Percentiles rank a stretch among this genome's conserved stretches.
Evolutionary conservation across 352 stramenopile species (phyloP).

Genomic region (Pythium biforme): DNA sequence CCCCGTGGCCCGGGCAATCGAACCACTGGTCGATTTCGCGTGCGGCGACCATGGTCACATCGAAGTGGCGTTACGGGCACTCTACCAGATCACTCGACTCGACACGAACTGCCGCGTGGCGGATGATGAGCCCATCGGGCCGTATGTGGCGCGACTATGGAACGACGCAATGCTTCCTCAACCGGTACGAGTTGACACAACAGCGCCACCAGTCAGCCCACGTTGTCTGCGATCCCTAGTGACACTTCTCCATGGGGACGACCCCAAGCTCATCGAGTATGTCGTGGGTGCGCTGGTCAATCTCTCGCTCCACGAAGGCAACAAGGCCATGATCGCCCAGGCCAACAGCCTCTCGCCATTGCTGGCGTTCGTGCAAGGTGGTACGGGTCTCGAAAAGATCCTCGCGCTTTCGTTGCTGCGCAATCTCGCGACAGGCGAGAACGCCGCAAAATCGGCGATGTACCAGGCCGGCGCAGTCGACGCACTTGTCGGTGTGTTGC

Average conservation of each 20-base stretch:
- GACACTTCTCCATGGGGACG: not conserved
- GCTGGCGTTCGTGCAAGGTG: not conserved
- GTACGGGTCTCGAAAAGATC: not conserved
- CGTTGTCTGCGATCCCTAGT: not conserved
- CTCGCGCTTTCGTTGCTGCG: not conserved
- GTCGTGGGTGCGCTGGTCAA: not conserved
- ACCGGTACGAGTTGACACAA: not conserved
- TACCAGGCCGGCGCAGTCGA: not conserved
- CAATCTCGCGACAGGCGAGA: not conserved
- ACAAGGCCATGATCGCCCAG: not conserved
- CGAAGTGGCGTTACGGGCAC: not conserved
- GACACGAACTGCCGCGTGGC: not conserved
- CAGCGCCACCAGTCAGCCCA: not conserved
- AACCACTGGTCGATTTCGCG: not conserved
- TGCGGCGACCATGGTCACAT: not conserved
- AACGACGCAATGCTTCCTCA: too few species aligned
- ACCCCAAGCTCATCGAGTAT: not conserved
- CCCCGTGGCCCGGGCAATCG: too few species aligned
- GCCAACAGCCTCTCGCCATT: not conserved
- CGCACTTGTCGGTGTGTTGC: not conserved
- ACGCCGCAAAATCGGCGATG: not conserved
- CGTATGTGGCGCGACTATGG: not conserved
- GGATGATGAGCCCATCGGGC: not conserved
- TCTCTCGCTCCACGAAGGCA: not conserved
- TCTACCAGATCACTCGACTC: not conserved